phyloP scores from a whole-genome alignment of 805 yeast species.

The Spathaspora boniae region DNA sequence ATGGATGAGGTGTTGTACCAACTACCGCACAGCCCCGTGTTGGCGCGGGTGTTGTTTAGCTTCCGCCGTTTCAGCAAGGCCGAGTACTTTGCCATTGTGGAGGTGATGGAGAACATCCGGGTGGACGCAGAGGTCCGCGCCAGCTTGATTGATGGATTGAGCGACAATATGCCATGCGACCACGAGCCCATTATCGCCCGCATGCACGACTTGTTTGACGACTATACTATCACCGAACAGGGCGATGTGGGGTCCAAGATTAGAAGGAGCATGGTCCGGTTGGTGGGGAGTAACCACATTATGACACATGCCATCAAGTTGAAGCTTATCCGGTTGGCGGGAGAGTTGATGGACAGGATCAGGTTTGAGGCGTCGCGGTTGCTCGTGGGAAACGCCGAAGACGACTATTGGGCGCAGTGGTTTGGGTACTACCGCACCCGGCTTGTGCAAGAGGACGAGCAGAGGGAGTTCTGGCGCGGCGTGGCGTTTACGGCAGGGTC shows the following conservation, averaged over 20 bases:
- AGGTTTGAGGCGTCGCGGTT: slow-evolving; percentile 41
- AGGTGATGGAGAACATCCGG: slow-evolving; percentile 19
- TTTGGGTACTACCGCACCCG: slow-evolving; percentile 3
- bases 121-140: slow-evolving; percentile 31
- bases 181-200: slow-evolving; percentile 6
- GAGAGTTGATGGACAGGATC: slow-evolving; percentile 60
- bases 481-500: slow-evolving; percentile 55
- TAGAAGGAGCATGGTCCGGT: slow-evolving; percentile 47
- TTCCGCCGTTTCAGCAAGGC: slow-evolving; percentile 10
- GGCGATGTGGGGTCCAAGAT: slow-evolving; percentile 92
- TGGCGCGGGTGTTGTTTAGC: slow-evolving; percentile 22
- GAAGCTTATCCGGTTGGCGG: slow-evolving; percentile 52
- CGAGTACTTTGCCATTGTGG: slow-evolving; percentile 19
- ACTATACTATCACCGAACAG: slow-evolving; percentile 72
- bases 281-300: slow-evolving; percentile 29
- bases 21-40: slow-evolving; percentile 30
- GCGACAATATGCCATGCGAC: slow-evolving; percentile 8
- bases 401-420: slow-evolving; percentile 6
- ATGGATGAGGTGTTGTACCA: slow-evolving; percentile 30
- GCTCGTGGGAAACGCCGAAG: slow-evolving; percentile 2
- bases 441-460: neutral
- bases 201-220: slow-evolving; percentile 50
- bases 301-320: slow-evolving; percentile 15
- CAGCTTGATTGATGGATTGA: slow-evolving; percentile 21
- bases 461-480: slow-evolving; percentile 51